Evolutionary conservation across 208 protist species (phyloP).

Genomic region (Wallacemonas collosoma): DNA sequence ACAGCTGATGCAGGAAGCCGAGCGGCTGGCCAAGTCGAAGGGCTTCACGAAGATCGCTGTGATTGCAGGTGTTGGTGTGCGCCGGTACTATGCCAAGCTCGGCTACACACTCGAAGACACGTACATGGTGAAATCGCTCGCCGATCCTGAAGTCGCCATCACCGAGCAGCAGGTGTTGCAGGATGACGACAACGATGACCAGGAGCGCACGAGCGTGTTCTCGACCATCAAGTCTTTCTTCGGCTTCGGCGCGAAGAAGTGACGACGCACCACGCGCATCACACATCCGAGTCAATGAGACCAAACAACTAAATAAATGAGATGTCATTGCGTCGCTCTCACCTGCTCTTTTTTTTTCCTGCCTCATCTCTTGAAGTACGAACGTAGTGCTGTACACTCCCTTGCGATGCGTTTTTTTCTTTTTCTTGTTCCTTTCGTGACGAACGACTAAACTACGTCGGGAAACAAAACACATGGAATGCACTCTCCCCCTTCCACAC

Average conservation of each 20-base stretch:
- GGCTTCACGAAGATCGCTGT: constrained; percentile 94
- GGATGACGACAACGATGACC: constrained; percentile 86
- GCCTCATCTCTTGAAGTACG: neutral
- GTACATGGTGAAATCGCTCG: constrained; percentile 87
- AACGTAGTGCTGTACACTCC: neutral
- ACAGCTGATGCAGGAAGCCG: constrained; percentile 98
- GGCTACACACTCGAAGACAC: constrained; percentile 94
- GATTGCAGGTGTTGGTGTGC: constrained; percentile 97
- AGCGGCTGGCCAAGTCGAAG: constrained; percentile 93
- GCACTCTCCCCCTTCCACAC: too few relatives aligned
- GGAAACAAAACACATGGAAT: too few relatives aligned
- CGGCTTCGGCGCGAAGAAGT: constrained; percentile 27
- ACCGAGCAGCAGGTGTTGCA: constrained; percentile 74
- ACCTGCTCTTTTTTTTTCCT: neutral
- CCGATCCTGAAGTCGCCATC: constrained; percentile 40
- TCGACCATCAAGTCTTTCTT: constrained; percentile 66
- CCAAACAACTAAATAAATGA: neutral
- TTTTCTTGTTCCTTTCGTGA: neutral
- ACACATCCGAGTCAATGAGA: neutral
- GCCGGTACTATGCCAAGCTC: constrained; percentile 98
- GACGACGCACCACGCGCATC: neutral
- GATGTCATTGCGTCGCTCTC: too few relatives aligned
- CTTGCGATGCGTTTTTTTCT: neutral
- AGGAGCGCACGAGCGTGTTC: constrained; percentile 34
- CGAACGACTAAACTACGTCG: too few relatives aligned